Evolutionary conservation across 1,284 basidiomycete species (phyloP), one percentile per base, ranked within the genome.

Genomic region (Leccinum fallax): DNA sequence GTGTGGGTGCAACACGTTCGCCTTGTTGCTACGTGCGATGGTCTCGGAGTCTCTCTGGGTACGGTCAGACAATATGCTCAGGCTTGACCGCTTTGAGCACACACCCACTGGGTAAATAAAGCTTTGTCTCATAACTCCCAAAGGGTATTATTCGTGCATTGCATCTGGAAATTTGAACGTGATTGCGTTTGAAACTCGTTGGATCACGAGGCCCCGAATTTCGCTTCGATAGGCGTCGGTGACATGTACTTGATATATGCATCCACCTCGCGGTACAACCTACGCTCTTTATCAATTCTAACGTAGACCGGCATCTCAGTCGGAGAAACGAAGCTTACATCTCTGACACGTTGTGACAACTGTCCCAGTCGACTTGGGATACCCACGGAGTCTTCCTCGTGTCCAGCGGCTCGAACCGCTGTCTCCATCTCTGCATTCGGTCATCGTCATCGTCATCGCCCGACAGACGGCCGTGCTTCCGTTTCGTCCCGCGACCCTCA

Each of bases 111-210:
- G 97, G 97, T 13, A 99, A 83, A 76, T 99, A 99, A 28, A 99
- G 80, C 71, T 95, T 94, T 10, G 97, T 99, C 71, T 93, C 90
- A 73, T 92, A 97, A 69, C 92, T 95, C 15, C 97, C 97, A 75
- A 99, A 99, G 0, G 95, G 90, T 59, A 86, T 77, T 5, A 98
- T 90, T 46, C 85, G 77, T 21, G 8, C 19, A 21, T 21, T 21
- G 95, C 94, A 68, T 97, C 94, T 0, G 88, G 85, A 79, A 93
- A 98, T 26, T 81, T 76, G 19, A 77, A 74, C 15, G 77, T 79
- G 54, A 99, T 83, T 3, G 88, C 86, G 13, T 81, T 81, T 2
- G 88, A 83, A 59, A 99, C 92, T 51, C 90, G 81, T 53, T 85
- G 77, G 46, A 99, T 90, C 28, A 93, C 83, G 65, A 93, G 83